phyloP scores from a whole-genome alignment of 805 yeast genomes.

The Jamesozyma spencerorum region DNA sequence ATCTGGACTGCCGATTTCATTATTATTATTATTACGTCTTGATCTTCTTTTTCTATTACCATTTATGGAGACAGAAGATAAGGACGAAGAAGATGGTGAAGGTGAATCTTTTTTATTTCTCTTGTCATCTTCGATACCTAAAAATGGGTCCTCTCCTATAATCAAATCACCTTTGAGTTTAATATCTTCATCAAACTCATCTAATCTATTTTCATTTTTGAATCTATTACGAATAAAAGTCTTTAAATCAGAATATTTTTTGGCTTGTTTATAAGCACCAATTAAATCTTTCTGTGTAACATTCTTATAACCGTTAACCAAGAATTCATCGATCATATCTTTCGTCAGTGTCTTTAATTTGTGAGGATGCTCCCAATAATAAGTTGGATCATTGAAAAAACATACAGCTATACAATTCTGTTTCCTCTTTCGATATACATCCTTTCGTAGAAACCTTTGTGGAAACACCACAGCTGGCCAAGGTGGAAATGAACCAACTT shows the following conservation, averaged over 20 bases:
- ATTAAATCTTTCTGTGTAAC: slow-evolving; percentile 16
- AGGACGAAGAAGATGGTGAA: too few species aligned
- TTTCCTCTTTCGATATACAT: slow-evolving; percentile 22
- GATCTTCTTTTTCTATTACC: background rate
- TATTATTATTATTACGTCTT: background rate
- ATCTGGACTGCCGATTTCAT: background rate
- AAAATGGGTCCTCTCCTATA: slow-evolving; percentile 26
- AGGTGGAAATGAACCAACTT: slow-evolving; percentile 30
- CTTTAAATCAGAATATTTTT: slow-evolving; percentile 15
- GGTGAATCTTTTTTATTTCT: background rate
- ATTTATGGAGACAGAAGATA: too few species aligned
- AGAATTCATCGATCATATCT: slow-evolving; percentile 11
- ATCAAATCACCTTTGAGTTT: slow-evolving; percentile 9
- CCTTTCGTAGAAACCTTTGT: slow-evolving; percentile 23
- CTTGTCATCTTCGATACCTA: slow-evolving; percentile 9
- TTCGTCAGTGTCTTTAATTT: slow-evolving; percentile 14
- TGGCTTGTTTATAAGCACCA: slow-evolving; percentile 25
- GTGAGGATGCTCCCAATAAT: slow-evolving; percentile 28
- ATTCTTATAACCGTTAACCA: slow-evolving; percentile 8
- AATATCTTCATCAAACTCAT: slow-evolving; percentile 14
- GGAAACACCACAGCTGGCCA: slow-evolving; percentile 32
- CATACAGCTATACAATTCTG: slow-evolving; percentile 26
- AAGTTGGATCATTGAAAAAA: slow-evolving; percentile 30
- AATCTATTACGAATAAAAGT: slow-evolving; percentile 20
- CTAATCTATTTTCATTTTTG: slow-evolving; percentile 18